These are phyloP conservation scores for Hanseniaspora osmophila DNA, from an alignment of 805 yeast species.

Conservation along the genomic window DNA sequence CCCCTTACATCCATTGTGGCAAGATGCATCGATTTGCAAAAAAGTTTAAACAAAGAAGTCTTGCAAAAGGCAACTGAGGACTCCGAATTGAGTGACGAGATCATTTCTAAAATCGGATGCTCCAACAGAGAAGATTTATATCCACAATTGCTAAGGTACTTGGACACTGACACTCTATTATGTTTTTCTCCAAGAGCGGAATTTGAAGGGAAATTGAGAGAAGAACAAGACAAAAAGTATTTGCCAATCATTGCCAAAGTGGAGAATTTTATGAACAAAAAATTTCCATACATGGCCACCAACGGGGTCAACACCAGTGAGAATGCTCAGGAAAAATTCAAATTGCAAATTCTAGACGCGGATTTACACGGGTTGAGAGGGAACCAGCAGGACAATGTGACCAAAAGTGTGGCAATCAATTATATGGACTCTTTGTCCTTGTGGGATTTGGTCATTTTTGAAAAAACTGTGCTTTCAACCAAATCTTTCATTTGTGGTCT, in stretches of 20 bases:
- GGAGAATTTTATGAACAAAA: constrained; percentile 39
- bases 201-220: constrained; percentile 69
- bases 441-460: constrained; percentile 80
- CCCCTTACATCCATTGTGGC: constrained; percentile 83
- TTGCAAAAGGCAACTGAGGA: constrained; percentile 1
- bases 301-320: too few relatives aligned
- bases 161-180: constrained; percentile 88
- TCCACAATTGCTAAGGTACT: constrained; percentile 53
- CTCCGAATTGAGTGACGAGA: constrained; percentile 27
- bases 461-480: constrained; percentile 72
- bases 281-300: constrained; percentile 13
- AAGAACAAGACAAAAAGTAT: constrained; percentile 66
- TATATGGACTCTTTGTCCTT: constrained; percentile 51
- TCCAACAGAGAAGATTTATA: constrained; percentile 40
- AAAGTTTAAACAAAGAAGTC: constrained; percentile 19
- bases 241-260: constrained; percentile 58
- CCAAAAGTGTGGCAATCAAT: constrained; percentile 44
- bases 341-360: constrained; percentile 55
- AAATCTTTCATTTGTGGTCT: constrained; percentile 81
- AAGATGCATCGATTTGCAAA: constrained; percentile 65
- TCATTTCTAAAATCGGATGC: constrained; percentile 44
- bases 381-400: constrained; percentile 49
- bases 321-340: constrained; percentile 17
- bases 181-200: constrained; percentile 72
- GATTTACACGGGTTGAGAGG: constrained; percentile 74